Evolutionary conservation across 257 asterid genomes (phyloP).

Genomic region (Primulina tabacum): DNA sequence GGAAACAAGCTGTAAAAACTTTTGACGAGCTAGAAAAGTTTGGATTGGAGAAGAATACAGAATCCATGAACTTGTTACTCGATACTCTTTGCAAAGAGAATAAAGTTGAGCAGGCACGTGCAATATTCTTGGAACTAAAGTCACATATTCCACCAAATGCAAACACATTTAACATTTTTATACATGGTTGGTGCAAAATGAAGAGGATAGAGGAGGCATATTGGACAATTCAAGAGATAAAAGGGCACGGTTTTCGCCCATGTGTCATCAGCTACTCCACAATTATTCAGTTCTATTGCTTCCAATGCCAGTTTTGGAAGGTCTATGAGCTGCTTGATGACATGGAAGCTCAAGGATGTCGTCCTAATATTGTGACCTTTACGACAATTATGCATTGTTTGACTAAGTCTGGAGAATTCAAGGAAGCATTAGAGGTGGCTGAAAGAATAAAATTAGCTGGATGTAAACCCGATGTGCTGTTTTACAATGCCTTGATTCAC

Average conservation of each 20-base stretch:
- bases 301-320: constrained; percentile 40
- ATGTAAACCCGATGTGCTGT: constrained; percentile 65
- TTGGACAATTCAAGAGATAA: constrained; percentile 93
- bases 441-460: constrained; percentile 58
- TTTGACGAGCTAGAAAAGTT: constrained; percentile 59
- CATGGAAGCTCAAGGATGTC: constrained; percentile 60
- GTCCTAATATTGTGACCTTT: constrained; percentile 66
- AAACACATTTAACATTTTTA: constrained; percentile 65
- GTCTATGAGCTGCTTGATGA: constrained; percentile 72
- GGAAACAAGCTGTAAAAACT: constrained; percentile 61
- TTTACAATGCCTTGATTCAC: constrained; percentile 70
- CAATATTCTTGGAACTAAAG: constrained; percentile 57
- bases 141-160: constrained; percentile 62
- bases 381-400: constrained; percentile 69
- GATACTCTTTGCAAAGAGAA: constrained; percentile 77
- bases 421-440: constrained; percentile 55
- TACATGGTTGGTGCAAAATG: constrained; percentile 88
- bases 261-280: constrained; percentile 77
- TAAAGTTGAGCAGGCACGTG: constrained; percentile 64
- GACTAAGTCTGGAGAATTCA: constrained; percentile 51
- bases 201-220: constrained; percentile 83
- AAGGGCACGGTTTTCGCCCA: constrained; percentile 63
- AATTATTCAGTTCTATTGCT: constrained; percentile 63
- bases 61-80: constrained; percentile 52
- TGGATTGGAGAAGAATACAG: constrained; percentile 60